Base-by-base conservation (phyloP, 2,329 filamentous ascomycete species). In the Pyrenophora teres region DNA sequence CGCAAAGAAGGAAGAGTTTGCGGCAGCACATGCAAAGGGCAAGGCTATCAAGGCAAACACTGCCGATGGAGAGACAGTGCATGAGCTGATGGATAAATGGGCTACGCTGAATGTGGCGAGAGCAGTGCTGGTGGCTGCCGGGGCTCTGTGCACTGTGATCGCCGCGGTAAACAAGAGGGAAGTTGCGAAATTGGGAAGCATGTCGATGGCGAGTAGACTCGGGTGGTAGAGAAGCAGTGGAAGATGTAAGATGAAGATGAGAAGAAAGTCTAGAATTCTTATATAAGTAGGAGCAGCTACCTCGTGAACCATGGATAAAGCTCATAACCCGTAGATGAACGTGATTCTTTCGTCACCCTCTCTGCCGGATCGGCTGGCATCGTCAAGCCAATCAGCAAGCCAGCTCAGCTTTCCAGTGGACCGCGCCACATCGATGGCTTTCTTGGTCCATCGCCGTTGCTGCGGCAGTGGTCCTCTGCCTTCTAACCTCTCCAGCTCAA, bases 61-160 rank as follows among this genome's bases (percentile, higher is more conserved):
- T 25, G 65, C 61, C 23, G 68, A 75, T 46, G 76, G 75, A 38
- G 77, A 80, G 70, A 79, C 74, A 0, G 74, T 75, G 6, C 81
- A 83, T 67, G 75, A 71, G 51, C 65, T 85, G 59, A 75, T 86
- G 32, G 82, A 85, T 60, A 73, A 71, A 51, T 86, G 83, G 83
- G 82, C 75, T 3, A 70, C 76, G 42, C 63, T 84, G 60, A 84
- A 84, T 60, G 56, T 85, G 31, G 76, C 69, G 5, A 65, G 80
- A 15, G 71, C 73, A 2, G 46, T 72, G 6, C 59, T 79, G 7
- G 60, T 70, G 2, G 70, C 62, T 6, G 62, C 63, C 1, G 67
- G 64, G 1, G 52, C 64, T 0, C 37, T 72, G 13, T 63, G 62
- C 23, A 62, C 64, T 1, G 51, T 65, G 9, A 57, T 64, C 37